Percentiles rank a stretch among this genome's conserved stretches.
These are phyloP conservation scores for Ilyonectria mors-panacis DNA, from an alignment of 2,329 filamentous ascomycete species.

Conservation along the genomic window DNA sequence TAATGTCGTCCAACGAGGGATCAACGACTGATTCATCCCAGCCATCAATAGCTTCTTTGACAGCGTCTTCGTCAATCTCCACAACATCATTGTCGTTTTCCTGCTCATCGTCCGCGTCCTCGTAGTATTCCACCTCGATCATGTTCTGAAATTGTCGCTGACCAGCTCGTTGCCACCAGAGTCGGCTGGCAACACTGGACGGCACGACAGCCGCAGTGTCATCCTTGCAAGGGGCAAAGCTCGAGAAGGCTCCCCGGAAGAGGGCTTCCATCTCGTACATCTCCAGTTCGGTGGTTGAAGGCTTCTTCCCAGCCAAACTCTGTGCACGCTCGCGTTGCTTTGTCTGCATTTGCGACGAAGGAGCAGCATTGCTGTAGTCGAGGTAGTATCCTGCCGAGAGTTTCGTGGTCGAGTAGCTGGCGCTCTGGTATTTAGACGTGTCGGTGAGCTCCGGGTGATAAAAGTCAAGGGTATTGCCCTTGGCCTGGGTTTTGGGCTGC, in stretches of 20 bases:
- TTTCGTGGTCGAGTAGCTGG: slow-evolving; percentile 76
- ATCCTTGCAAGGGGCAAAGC: slow-evolving; percentile 83
- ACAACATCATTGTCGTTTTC: slow-evolving; percentile 51
- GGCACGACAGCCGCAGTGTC: slow-evolving; percentile 80
- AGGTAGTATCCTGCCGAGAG: slow-evolving; percentile 80
- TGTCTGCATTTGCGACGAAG: slow-evolving; percentile 67
- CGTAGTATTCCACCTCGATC: slow-evolving; percentile 67
- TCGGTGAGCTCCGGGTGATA: slow-evolving; percentile 69
- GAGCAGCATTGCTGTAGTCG: slow-evolving; percentile 76
- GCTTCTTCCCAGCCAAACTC: slow-evolving; percentile 74
- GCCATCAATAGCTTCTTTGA: slow-evolving; percentile 69
- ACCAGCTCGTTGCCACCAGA: slow-evolving; percentile 85
- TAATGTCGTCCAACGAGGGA: slow-evolving; percentile 68
- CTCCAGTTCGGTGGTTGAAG: slow-evolving; percentile 69
- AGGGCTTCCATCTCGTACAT: slow-evolving; percentile 80
- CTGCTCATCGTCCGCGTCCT: slow-evolving; percentile 57
- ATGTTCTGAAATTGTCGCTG: slow-evolving; percentile 76
- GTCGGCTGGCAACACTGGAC: slow-evolving; percentile 74
- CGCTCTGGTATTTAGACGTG: slow-evolving; percentile 67
- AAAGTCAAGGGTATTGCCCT: slow-evolving; percentile 69
- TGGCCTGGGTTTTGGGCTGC: slow-evolving; percentile 78
- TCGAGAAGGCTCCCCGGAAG: slow-evolving; percentile 84
- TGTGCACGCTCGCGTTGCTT: slow-evolving; percentile 81
- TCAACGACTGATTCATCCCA: slow-evolving; percentile 73
- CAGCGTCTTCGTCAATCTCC: slow-evolving; percentile 66